Base-by-base conservation (phyloP, 139 green algal species). In the Yamagishiella unicocca region DNA sequence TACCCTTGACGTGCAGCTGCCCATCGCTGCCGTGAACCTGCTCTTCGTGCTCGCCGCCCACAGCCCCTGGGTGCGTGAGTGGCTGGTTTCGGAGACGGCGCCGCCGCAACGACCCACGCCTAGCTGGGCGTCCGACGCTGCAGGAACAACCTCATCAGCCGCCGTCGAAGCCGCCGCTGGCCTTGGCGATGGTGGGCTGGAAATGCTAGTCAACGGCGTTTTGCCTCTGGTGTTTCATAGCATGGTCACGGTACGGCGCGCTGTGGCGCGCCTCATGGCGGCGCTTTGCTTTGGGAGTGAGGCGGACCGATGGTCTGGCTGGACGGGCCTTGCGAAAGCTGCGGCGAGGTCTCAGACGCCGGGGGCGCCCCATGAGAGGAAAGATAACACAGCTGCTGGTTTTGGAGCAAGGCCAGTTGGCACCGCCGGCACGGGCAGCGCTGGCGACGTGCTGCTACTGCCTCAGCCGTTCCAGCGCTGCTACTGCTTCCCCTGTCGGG, bases 1-100 rank as follows among this genome's bases (percentile, higher is more conserved):
- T 35, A 58, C 37, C 27, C 76, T 90, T 37, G 89, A 92, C 67
- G 76, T 94, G 70, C 84, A 90, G 71, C 85, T 94, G 55, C 89
- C 89, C 14, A 37, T 90, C 21, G 91, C 83, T 25, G 75, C 87
- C 22, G 22, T 87, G 42, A 91, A 92, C 70, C 79, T 93, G 70
- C 87, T 93, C 40, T 90, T 86, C 71, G 86, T 83, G 19, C 53
- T 87, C 25, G 70, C 45, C 7, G 76, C 82, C 21, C 42, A 55
- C 38, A 91, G 87, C 85, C 43, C 66, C 27, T 2, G 68, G 0
- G 87, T 76, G 6, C 80, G 89, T 0, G 40, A 21, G 0, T 94
- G 91, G 91, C 62, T 94, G 12, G 10, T 12, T 2, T n/a, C 33
- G 0, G 54, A 64, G 5, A 37, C 64, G 14, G 37, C 12, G n/a